Evolutionary conservation across 371 early-diverging fungal genomes (phyloP), one percentile per base, ranked within the genome.

Genomic region (Saksenaea oblongispora): DNA sequence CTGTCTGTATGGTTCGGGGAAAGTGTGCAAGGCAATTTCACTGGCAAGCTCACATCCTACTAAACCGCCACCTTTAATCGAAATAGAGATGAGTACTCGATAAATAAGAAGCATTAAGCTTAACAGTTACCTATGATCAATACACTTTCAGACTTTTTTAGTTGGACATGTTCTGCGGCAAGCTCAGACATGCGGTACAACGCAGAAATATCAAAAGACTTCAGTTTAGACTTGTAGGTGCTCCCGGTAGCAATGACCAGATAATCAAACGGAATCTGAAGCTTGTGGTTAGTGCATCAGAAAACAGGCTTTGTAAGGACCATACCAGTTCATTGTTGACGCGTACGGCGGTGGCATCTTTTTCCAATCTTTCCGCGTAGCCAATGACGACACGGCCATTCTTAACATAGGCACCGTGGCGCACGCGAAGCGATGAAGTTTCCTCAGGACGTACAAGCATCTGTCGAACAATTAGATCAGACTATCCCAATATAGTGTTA

Each of bases 231-330:
- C n/a, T 69, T 77, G 67, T 86, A 86, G 15, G 70, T 63, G 44
- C 86, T 83, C 5, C 92, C 92, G 0, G 90, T 89, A 26, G 87
- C 87, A 41, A 92, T 73, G 4, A 87, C 84, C 35, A 88, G 69
- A 66, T 89, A 89, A 64, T 92, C 88, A 69, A 87, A 90, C 27
- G 78, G 62, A 18, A 89, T 67, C 68, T 83, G 31, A 3, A n/a
- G 47, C 37, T 24, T 37, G 22, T 31, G 31, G 31, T 31, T 31
- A 31, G 4, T 31, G 7, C 7, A 31, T 31, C 31, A 31, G 31
- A 31, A 31, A 31, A 4, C 31, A 31, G 7, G 2, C 2, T 15
- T 36, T 28, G 8, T 27, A 27, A 13, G 39, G 9, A 28, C n/a
- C 28, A 44, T 72, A 73, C 76, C 69, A 65, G 34, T 47, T 70